These are phyloP conservation scores for Rhizoctonia solani DNA, from an alignment of 1,284 basidiomycete genomes.

Conservation along the genomic window DNA sequence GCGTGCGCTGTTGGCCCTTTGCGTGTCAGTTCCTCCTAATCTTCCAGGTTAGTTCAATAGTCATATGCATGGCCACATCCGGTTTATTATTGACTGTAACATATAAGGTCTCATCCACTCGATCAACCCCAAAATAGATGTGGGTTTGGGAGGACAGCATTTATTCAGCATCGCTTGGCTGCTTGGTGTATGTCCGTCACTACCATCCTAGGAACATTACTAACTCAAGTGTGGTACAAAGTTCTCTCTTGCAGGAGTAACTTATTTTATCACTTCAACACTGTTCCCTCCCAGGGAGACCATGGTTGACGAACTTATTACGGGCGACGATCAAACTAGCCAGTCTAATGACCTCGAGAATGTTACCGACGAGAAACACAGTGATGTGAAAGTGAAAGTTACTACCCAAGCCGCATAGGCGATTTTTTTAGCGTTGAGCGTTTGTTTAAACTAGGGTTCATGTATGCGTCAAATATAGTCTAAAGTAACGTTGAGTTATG, in stretches of 20 bases:
- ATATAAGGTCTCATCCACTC: constrained; percentile 58
- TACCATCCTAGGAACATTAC: neutral
- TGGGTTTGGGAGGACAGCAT: constrained; percentile 52
- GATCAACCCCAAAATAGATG: constrained; percentile 61
- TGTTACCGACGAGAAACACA: constrained; percentile 15
- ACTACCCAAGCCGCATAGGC: constrained; percentile 4
- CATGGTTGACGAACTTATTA: constrained; percentile 32
- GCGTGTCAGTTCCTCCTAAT: constrained; percentile 65
- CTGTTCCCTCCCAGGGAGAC: constrained; percentile 38
- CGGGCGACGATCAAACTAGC: constrained; percentile 6
- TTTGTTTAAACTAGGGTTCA: too few species aligned
- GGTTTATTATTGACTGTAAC: neutral
- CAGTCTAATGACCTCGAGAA: neutral
- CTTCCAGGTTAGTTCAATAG: constrained; percentile 52
- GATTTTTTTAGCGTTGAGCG: neutral
- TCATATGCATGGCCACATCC: neutral
- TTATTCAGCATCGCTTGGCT: constrained; percentile 72
- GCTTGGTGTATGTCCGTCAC: constrained; percentile 58
- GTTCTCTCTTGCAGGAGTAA: constrained; percentile 38
- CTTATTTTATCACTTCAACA: constrained; percentile 37
- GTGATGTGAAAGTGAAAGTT: constrained; percentile 28
- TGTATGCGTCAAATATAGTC: too few species aligned
- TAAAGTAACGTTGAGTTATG: too few species aligned
- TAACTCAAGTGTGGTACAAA: neutral
- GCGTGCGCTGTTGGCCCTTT: constrained; percentile 65